Evolutionary conservation across 2,329 filamentous ascomycete species (phyloP), one percentile per base, ranked within the genome.

Genomic region (Cytospora mali): DNA sequence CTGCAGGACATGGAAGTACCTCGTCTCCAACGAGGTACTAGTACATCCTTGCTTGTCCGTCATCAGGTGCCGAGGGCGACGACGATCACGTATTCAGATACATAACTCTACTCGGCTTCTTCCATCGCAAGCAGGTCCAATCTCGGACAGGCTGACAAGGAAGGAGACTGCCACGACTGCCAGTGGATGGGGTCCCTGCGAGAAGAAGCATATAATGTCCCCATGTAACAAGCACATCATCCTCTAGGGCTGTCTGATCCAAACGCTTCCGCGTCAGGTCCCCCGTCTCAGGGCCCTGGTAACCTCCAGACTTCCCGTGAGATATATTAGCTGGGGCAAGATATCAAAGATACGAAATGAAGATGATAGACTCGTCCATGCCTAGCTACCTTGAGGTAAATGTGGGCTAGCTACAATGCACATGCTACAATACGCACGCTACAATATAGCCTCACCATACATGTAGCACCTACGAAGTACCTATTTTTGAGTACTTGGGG

Each of bases 31-130:
- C 13, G 14, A 10, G 35, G 50, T 54, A 54, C 16, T 25, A 18
- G 33, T 46, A 23, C 33, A 14, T 55, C 10, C 28, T 48, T 10
- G 23, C 29, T n/a, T 31, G 55, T 31, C 42, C 55, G 35, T 46
- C 57, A 29, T 53, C 35, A 46, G 57, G 49, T 60, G 50, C 50
- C 57, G 33, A 42, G 18, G 49, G 51, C 57, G 57, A 35, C 35
- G 57, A 35, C 31, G 27, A 31, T 39, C 35, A 53, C 23, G 57
- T 48, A 48, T 54, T 27, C 31, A 39, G 14, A 42, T 31, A 21
- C 50, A 13, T n/a, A n/a, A n/a, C 7, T n/a, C 18, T n/a, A n/a
- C 42, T 48, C 18, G 48, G 16, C 23, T 29, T 49, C 48, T 58
- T 33, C 48, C 56, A 59, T 21, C 33, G 57, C 49, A 59, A 6